These are phyloP conservation scores for Ophiostoma ulmi DNA, from an alignment of 2,329 filamentous ascomycete species.

Conservation along the genomic window DNA sequence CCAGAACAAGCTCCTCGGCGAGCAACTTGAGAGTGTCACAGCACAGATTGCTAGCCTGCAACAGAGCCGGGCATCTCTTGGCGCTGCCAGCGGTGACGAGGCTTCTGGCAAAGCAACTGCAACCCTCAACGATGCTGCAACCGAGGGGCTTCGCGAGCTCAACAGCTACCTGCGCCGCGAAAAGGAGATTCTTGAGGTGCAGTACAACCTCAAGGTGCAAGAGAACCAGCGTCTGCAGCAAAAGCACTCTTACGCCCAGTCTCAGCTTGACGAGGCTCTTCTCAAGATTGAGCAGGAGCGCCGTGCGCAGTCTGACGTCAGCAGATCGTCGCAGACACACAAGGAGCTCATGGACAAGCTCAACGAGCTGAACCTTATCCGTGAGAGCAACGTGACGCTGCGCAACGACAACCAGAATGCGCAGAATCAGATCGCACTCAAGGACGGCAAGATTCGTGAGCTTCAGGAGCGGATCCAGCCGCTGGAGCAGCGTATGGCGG, in stretches of 20 bases:
- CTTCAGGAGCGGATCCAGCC: conserved; percentile 73
- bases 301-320: conserved; percentile 65
- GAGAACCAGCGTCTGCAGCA: conserved; percentile 86
- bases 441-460: conserved; percentile 67
- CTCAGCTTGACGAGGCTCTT: conserved; percentile 81
- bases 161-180: conserved; percentile 88
- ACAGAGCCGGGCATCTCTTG: conserved; percentile 59
- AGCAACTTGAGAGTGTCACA: conserved; percentile 79
- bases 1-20: conserved; percentile 85
- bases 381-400: conserved; percentile 87
- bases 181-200: conserved; percentile 97
- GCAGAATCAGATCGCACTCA: conserved; percentile 69
- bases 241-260: conserved; percentile 79
- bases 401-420: conserved; percentile 79
- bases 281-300: conserved; percentile 90
- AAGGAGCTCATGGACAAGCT: conserved; percentile 91
- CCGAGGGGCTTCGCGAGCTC: conserved; percentile 79
- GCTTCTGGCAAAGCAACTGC: conserved; percentile 49
- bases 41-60: conserved; percentile 75
- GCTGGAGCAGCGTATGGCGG: conserved; percentile 70
- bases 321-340: conserved; percentile 70
- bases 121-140: conserved; percentile 51
- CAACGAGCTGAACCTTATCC: conserved; percentile 91
- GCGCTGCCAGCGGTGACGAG: conserved; percentile 28
- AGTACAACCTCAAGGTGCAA: conserved; percentile 81